These are phyloP conservation scores for Metschnikowia gruessii DNA, from an alignment of 805 yeast genomes.

Conservation along the genomic window DNA sequence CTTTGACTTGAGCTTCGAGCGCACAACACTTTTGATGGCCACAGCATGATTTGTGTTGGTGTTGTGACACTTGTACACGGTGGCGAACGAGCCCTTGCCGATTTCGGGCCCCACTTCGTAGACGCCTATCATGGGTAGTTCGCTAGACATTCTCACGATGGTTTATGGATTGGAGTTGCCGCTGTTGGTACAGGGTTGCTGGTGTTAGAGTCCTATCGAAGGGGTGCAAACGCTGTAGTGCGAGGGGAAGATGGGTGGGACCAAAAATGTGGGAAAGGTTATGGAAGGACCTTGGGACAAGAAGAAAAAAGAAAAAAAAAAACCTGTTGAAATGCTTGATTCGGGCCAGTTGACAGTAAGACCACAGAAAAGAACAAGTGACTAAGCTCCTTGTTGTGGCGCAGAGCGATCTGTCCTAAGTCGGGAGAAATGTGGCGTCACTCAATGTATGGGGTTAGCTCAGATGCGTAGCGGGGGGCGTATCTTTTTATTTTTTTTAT, in stretches of 20 bases:
- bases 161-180: background rate
- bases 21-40: slow-evolving; percentile 85
- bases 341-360: background rate
- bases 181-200: background rate
- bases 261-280: background rate
- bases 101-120: slow-evolving; percentile 76
- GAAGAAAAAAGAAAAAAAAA: background rate
- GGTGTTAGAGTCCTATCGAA: background rate
- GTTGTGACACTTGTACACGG: slow-evolving; percentile 82
- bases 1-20: slow-evolving; percentile 78
- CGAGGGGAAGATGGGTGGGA: too few species aligned
- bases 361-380: background rate
- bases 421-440: slow-evolving; percentile 9
- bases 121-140: slow-evolving; percentile 30
- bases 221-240: background rate
- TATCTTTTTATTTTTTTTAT: background rate
- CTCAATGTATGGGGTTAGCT: slow-evolving; percentile 5
- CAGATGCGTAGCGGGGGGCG: background rate
- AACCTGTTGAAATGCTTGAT: background rate
- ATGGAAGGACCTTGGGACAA: background rate
- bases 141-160: background rate
- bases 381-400: slow-evolving; percentile 6
- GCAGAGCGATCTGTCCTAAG: slow-evolving; percentile 1
- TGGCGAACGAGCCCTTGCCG: slow-evolving; percentile 95
- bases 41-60: slow-evolving; percentile 55